These are phyloP conservation scores for Salix dunnii DNA, from an alignment of 345 rosid genomes.

Conservation along the genomic window DNA sequence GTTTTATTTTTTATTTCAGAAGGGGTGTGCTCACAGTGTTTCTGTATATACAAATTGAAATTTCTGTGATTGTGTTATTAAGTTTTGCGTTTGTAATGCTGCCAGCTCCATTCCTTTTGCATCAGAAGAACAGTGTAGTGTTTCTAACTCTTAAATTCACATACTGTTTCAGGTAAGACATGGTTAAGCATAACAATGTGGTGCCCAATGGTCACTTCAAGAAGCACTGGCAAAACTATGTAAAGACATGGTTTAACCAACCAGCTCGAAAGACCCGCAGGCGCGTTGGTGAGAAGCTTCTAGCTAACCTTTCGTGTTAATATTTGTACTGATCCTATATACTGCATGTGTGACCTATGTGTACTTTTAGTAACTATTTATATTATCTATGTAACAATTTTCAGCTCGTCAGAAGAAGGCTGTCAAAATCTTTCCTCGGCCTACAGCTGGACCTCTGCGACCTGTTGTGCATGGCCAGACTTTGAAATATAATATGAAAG, in stretches of 20 bases:
- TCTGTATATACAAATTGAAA: neutral
- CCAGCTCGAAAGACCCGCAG: constrained; percentile 76
- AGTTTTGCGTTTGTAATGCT: neutral
- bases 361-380: neutral
- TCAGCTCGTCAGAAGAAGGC: constrained; percentile 37
- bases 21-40: neutral
- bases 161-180: constrained; percentile 32
- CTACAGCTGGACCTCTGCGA: constrained; percentile 46
- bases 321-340: neutral
- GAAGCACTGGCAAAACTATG: constrained; percentile 79
- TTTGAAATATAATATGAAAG: constrained; percentile 80
- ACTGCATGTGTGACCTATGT: too few relatives aligned
- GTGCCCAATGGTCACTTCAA: constrained; percentile 36
- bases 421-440: constrained; percentile 34
- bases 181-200: constrained; percentile 63
- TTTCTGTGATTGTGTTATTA: neutral
- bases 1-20: neutral
- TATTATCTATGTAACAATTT: neutral
- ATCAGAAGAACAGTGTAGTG: neutral
- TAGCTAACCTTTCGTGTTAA: neutral
- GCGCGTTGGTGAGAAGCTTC: constrained; percentile 33
- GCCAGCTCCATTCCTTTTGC: neutral
- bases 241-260: constrained; percentile 87
- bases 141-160: neutral
- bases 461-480: constrained; percentile 87